Base-by-base conservation (phyloP, 257 asterid genomes). In the Craterostigma plantagineum region DNA sequence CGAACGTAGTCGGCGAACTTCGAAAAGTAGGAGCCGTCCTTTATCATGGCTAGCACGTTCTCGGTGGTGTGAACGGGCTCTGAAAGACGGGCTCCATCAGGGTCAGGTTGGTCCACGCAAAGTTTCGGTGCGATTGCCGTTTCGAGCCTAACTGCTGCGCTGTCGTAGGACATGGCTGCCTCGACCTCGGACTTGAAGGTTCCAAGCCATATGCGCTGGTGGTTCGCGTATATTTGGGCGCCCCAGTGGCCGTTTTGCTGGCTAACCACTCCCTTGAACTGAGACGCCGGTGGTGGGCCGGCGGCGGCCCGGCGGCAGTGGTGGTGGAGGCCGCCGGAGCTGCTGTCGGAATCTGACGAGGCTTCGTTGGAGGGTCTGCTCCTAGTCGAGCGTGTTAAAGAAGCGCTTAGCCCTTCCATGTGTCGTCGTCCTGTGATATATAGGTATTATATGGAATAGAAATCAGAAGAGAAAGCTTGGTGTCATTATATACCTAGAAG, bases 81-180 rank as follows among this genome's bases (percentile, higher is more conserved):
- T 77, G 94, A 43, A 81, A 72, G 18, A 43, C 45, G 0, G 68
- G 80, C 38, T 75, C 86, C 4, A 34, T 53, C 40, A 37, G 4
- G 0, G 79, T 69, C 14, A 39, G 11, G 18, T 16, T 44, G 4
- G 70, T 72, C 86, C 80, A 66, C 0, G 68, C 71, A 47, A 77
- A 59, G 63, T 80, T 85, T 7, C 78, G 34, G 11, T 45, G 63
- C 0, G 71, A 27, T 23, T 63, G 8, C 59, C 66, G 0, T 51
- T 51, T 9, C 69, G 73, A 1, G 69, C 58, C 54, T 71, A 3
- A 69, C 60, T 3, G 78, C 72, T 0, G 81, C 81, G n/a, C 92
- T 76, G 7, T 76, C 86, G 34, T 83, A 79, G 0, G 91, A 76
- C 73, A 58, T 67, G n/a, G 77, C 91, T 3, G 86, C 91, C 42